These are phyloP conservation scores for Cadophora sp. DNA, from an alignment of 2,329 filamentous ascomycete species.

Conservation along the genomic window DNA sequence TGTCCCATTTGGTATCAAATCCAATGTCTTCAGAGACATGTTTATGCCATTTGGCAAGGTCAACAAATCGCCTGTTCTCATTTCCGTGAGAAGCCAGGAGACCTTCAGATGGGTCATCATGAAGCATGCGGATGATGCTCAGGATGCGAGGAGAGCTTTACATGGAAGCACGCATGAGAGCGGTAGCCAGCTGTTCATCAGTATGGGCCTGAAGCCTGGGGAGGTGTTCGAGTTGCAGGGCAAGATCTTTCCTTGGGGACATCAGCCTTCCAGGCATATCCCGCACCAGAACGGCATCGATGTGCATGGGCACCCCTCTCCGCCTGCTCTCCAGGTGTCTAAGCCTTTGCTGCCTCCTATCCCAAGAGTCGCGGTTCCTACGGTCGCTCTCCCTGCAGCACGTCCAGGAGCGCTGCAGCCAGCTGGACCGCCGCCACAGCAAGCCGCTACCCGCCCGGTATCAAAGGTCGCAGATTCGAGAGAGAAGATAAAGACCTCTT, in stretches of 20 bases:
- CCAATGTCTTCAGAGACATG: slow-evolving; percentile 21
- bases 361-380: slow-evolving; percentile 7
- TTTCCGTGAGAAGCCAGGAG: slow-evolving; percentile 28
- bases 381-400: neutral
- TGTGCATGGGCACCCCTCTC: slow-evolving; percentile 11
- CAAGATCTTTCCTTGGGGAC: neutral
- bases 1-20: slow-evolving; percentile 26
- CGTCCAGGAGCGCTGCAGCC: neutral
- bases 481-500: neutral
- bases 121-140: slow-evolving; percentile 29
- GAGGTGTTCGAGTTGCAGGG: slow-evolving; percentile 1
- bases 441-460: neutral
- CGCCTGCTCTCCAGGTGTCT: neutral
- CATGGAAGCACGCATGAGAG: slow-evolving; percentile 26
- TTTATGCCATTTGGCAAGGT: slow-evolving; percentile 31
- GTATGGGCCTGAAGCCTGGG: slow-evolving; percentile 17
- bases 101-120: slow-evolving; percentile 40
- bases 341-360: slow-evolving; percentile 11
- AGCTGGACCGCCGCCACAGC: neutral
- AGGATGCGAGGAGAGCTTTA: slow-evolving; percentile 21
- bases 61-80: slow-evolving; percentile 30
- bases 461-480: neutral
- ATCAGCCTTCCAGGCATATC: neutral
- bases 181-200: slow-evolving; percentile 11
- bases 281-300: neutral